Evolutionary conservation across 2,329 filamentous ascomycete genomes (phyloP).

Genomic region (Calonectria hongkongensis): DNA sequence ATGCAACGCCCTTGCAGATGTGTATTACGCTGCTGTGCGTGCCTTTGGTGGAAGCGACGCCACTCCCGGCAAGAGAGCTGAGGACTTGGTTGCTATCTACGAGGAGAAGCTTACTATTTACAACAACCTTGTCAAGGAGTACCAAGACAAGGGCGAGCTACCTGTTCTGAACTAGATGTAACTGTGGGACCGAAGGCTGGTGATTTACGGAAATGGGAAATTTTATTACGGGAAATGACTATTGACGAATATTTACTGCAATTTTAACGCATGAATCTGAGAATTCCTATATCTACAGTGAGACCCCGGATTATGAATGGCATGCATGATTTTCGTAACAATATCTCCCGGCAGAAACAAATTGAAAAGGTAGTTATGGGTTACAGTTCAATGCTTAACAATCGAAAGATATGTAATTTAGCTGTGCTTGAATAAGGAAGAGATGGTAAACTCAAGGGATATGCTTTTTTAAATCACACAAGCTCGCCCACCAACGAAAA

Average conservation of each 20-base stretch:
- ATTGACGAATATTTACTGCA: background rate
- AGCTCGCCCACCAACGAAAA: too few relatives aligned
- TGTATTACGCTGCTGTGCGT: conserved; percentile 63
- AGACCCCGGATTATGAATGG: too few relatives aligned
- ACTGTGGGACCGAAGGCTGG: too few relatives aligned
- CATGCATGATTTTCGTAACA: too few relatives aligned
- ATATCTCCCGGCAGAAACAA: background rate
- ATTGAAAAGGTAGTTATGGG: background rate
- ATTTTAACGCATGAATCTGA: background rate
- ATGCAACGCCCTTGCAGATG: conserved; percentile 56
- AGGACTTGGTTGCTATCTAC: conserved; percentile 55
- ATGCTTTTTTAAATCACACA: too few relatives aligned
- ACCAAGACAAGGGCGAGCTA: conserved; percentile 57
- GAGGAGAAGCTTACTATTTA: conserved; percentile 59
- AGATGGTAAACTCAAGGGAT: too few relatives aligned
- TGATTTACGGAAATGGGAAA: too few relatives aligned
- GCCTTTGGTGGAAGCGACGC: conserved; percentile 59
- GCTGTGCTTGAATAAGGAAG: too few relatives aligned
- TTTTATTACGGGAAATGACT: background rate
- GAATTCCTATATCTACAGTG: background rate
- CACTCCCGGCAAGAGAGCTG: conserved; percentile 52
- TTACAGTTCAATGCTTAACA: too few relatives aligned
- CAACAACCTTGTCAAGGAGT: conserved; percentile 57
- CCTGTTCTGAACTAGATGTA: conserved; percentile 34
- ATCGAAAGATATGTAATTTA: too few relatives aligned